Conservation (phyloP, 768 basidiomycete species). For the Tulasnella sp. region DNA sequence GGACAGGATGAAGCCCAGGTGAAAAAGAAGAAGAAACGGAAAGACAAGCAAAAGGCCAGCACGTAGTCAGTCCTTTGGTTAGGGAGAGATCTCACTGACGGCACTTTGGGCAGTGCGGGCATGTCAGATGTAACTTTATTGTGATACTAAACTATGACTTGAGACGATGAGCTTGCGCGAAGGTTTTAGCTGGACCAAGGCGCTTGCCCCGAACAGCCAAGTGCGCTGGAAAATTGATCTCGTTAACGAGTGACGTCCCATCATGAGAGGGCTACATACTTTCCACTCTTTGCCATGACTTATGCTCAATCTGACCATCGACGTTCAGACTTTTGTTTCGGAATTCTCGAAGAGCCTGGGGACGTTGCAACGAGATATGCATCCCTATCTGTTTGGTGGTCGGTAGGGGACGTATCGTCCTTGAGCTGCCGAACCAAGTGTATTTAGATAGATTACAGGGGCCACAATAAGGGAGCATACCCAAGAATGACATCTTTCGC, state of each 20-base stretch:
- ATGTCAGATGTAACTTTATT: neutral
- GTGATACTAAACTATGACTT: neutral
- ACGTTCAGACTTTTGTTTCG: neutral
- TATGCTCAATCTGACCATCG: neutral
- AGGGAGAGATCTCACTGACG: too few species aligned
- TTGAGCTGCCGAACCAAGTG: neutral
- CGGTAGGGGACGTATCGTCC: neutral
- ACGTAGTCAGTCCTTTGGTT: neutral
- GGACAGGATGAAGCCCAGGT: neutral
- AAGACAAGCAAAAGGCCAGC: neutral
- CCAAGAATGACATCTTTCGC: constrained; percentile 2
- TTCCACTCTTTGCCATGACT: neutral
- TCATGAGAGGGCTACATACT: neutral
- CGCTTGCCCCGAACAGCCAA: neutral
- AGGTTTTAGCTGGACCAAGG: neutral
- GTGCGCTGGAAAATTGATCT: neutral
- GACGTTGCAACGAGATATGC: neutral
- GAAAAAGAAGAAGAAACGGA: neutral
- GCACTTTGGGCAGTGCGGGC: neutral
- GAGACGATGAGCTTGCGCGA: neutral
- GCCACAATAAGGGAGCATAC: neutral
- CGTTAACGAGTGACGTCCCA: neutral
- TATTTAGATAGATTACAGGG: neutral
- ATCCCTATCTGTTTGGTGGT: neutral
- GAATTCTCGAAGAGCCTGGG: neutral